A percentile compares a stretch with the other conserved stretches of the same genome.
Conservation (phyloP, 202 grass and related monocot species). For the Bolboschoenoplectus hybrid region DNA sequence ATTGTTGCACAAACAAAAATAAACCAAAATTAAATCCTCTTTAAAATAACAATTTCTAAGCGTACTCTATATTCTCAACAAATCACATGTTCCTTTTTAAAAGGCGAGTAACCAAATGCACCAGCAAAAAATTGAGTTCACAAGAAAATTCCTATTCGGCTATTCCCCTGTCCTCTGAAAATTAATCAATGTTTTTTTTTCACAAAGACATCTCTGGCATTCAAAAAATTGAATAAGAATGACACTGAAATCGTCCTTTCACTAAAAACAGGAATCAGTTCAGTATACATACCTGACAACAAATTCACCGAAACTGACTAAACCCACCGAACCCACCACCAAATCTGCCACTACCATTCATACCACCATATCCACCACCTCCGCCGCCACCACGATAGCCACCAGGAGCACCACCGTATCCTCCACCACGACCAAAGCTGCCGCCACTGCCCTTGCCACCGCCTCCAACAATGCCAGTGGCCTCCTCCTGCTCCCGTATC, state of each 20-base stretch:
- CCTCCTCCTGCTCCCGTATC: slow-evolving; percentile 41
- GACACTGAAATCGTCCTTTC: background rate
- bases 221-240: slow-evolving; percentile 1
- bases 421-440: background rate
- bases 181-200: background rate
- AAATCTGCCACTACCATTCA: background rate
- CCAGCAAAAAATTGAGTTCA: background rate
- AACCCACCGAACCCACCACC: background rate
- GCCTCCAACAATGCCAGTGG: slow-evolving; percentile 26
- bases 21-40: background rate
- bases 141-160: background rate
- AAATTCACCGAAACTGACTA: slow-evolving; percentile 17
- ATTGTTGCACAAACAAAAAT: background rate
- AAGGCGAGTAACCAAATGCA: background rate
- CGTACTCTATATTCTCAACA: background rate
- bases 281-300: background rate
- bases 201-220: background rate
- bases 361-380: background rate
- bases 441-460: slow-evolving; percentile 5
- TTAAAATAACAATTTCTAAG: background rate
- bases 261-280: background rate
- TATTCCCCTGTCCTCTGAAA: background rate
- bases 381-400: background rate
- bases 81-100: background rate
- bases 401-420: background rate